Conservation (phyloP, 2,329 filamentous ascomycete species). For the Ustilaginoidea virens region DNA sequence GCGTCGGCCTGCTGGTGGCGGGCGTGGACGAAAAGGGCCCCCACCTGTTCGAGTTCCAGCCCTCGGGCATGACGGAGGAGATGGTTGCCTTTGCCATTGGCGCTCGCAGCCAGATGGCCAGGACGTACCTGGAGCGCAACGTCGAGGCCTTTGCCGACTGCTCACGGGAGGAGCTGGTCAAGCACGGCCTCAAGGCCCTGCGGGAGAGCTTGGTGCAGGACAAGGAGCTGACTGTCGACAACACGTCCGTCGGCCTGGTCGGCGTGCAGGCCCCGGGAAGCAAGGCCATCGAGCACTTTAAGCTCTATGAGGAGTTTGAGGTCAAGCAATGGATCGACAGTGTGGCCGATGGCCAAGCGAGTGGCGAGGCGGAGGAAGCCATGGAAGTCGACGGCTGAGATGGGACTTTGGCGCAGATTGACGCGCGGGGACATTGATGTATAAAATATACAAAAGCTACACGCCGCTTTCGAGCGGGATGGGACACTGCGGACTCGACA, state of each 20-base stretch:
- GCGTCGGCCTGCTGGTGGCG: constrained; percentile 81
- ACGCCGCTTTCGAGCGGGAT: too few species aligned
- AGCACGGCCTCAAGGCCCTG: constrained; percentile 77
- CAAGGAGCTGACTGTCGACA: constrained; percentile 93
- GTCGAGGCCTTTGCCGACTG: constrained; percentile 67
- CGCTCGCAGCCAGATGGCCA: constrained; percentile 89
- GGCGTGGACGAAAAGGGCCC: constrained; percentile 89
- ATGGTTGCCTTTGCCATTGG: constrained; percentile 95
- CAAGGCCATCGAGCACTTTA: constrained; percentile 62
- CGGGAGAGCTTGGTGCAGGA: constrained; percentile 96
- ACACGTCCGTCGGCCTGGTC: constrained; percentile 81
- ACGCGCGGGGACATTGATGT: too few species aligned
- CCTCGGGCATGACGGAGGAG: constrained; percentile 88
- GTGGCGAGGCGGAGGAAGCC: constrained; percentile 23
- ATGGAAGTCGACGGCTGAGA: constrained; percentile 22
- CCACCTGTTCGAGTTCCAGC: constrained; percentile 97
- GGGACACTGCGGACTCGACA: too few species aligned
- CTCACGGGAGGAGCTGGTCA: constrained; percentile 71
- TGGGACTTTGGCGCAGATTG: too few species aligned
- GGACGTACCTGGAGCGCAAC: constrained; percentile 91
- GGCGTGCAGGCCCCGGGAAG: constrained; percentile 38
- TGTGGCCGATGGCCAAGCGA: constrained; percentile 36
- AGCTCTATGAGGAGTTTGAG: constrained; percentile 78
- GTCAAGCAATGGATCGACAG: constrained; percentile 76
- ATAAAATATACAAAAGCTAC: too few species aligned